Base-by-base conservation (phyloP, 768 basidiomycete genomes). In the Boletellus emodensis region DNA sequence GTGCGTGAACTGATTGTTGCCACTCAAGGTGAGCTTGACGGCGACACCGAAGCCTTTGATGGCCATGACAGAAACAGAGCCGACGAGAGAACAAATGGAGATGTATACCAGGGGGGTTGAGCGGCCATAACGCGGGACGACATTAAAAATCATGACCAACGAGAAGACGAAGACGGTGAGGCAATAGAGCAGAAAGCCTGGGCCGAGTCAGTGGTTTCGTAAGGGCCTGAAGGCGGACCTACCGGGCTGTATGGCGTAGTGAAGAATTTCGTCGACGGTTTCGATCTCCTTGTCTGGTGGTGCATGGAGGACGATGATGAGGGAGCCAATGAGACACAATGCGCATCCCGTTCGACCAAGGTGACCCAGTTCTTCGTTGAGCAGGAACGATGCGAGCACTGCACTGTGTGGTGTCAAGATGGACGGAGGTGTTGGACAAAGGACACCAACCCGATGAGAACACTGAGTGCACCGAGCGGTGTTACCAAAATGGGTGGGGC, bases 401-500 rank as follows among this genome's bases (percentile, higher is more conserved):
- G 96, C 96, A 22, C 94, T 97, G 62, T 9, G 57, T 15, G 30
- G 30, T 14, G 58, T 63, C 26, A 58, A 53, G 33, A 24, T 51
- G 39, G 50, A 34, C 44, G 3, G 9, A 11, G 33, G 8, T 18
- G 30, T 3, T 24, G 40, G 12, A 45, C 40, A 35, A 38, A 53
- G 22, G 28, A 14, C 11, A 71, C 85, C 52, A 60, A 95, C 94
- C 95, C 96, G 53, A 99, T 90, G 55, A 99, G 79, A 12, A 99
- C 96, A 66, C 91, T 94, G 38, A 96, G 76, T 18, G 95, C 94
- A 48, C 96, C 96, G n/a, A 99, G 72, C 1, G 96, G 96, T 1
- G 95, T 97, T n/a, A 99, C 94, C 49, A 99, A 77, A 63, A 97
- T 94, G 59, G 96, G 91, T 53, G 95, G 96, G 2, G 96, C 96